Evolutionary conservation across 495 filamentous ascomycete genomes (phyloP).

Genomic region (Massariosphaeria phaeospora): DNA sequence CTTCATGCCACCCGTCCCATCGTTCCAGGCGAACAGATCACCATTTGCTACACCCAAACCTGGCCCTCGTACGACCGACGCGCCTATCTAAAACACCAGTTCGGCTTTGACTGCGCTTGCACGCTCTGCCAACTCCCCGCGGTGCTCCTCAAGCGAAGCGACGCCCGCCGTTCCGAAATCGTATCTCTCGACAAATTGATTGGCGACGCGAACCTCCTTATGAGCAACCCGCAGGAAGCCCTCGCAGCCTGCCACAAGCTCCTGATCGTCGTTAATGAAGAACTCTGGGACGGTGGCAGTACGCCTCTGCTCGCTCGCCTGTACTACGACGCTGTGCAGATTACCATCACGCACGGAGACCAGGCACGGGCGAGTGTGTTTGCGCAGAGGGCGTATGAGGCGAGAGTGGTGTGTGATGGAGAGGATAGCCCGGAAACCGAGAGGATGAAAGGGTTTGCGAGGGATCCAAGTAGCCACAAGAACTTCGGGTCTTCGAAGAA

Average conservation of each 20-base stretch:
- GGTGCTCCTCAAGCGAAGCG: constrained; percentile 14
- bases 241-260: constrained; percentile 18
- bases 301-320: constrained; percentile 5
- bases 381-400: constrained; percentile 41
- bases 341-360: constrained; percentile 45
- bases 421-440: constrained; percentile 24
- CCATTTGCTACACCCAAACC: constrained; percentile 29
- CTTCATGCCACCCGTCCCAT: constrained; percentile 30
- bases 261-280: constrained; percentile 12
- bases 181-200: constrained; percentile 19
- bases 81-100: constrained; percentile 15
- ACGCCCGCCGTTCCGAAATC: constrained; percentile 15
- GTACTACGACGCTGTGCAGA: constrained; percentile 48
- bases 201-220: constrained; percentile 11
- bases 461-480: constrained; percentile 35
- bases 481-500: constrained; percentile 17
- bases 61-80: constrained; percentile 12
- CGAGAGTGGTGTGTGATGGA: constrained; percentile 21
- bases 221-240: constrained; percentile 6
- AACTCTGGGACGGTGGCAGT: constrained; percentile 12
- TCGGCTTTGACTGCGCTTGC: constrained; percentile 30
- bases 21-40: constrained; percentile 31
- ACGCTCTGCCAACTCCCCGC: constrained; percentile 3
- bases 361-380: constrained; percentile 45
- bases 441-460: constrained; percentile 30